A percentile compares a stretch with the other conserved stretches of the same genome.
Conservation (phyloP, 106 monocot genomes). For the Dioscorea alata region DNA sequence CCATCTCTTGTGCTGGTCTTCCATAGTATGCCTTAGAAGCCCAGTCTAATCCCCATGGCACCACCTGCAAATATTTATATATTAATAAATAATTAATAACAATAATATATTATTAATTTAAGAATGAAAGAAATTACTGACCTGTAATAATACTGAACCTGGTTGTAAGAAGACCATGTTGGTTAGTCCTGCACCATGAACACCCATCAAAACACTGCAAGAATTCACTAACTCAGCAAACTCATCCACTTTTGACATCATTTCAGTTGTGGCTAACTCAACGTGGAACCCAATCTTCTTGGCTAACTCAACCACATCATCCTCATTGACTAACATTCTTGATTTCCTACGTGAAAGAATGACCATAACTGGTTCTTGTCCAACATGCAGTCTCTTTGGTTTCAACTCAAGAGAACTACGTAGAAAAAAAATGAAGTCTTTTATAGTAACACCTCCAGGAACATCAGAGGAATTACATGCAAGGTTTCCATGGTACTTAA, state of each 20-base stretch:
- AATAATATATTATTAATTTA: no score
- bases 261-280: conserved; percentile 19
- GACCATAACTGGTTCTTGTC: conserved; percentile 27
- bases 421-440: conserved; percentile 32
- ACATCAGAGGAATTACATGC: conserved; percentile 24
- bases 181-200: conserved; percentile 75
- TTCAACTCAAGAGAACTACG: conserved; percentile 8
- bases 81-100: no score
- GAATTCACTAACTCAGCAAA: conserved; percentile 51
- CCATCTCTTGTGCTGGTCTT: conserved; percentile 24
- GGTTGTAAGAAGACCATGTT: conserved; percentile 59
- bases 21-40: conserved; percentile 31
- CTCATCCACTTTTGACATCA: conserved; percentile 5
- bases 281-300: conserved; percentile 44
- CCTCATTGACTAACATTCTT: conserved; percentile 44
- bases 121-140: no score
- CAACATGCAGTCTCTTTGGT: neutral
- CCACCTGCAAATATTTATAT: conserved; percentile 5
- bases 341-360: conserved; percentile 45
- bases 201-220: conserved; percentile 59
- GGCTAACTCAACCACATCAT: conserved; percentile 23
- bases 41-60: conserved; percentile 62
- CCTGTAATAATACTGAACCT: conserved; percentile 47
- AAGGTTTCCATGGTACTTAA: conserved; percentile 45
- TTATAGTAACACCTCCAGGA: conserved; percentile 24